Evolutionary conservation across 2,329 filamentous ascomycete species (phyloP), one percentile per base, ranked within the genome.

Genomic region (Neofusicoccum sp.): DNA sequence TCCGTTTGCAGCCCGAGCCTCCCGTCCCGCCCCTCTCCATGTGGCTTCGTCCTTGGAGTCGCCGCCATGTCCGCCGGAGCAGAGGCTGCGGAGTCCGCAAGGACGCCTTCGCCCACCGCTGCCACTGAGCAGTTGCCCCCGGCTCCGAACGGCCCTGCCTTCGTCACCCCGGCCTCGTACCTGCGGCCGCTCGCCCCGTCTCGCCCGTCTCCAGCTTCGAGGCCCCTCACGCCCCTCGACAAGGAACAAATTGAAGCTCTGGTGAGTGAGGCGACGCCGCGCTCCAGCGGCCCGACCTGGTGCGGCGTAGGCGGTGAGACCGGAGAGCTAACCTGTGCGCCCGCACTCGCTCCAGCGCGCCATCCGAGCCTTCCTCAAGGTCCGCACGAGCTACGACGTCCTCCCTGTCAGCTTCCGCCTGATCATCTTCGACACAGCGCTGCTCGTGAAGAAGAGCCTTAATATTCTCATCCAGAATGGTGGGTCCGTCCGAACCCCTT

Each of bases 381-480:
- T 96, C 68, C 89, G 95, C 72, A 98, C 91, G 36, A 97, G 93
- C 75, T 99, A 99, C 81, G 95, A 99, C 79, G 95, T 99, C 67
- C 84, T 99, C 49, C 95, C 95, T 16, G 86, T 99, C 63, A 97
- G 93, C 67, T 99, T 96, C 78, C 90, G 95, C 65, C 86, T 99
- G 60, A 96, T 99, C 71, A 86, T 97, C 65, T 90, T 99, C 74
- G 96, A 99, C 76, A 98, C 92, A 64, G 88, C 93, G 64, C 84
- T 99, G 62, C 86, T 97, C 60, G 96, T 99, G 69, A 96, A 96
- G 80, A 97, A 98, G 83, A 97, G 92, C 75, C 80, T 99, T 70
- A 92, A 91, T 71, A 98, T 98, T 68, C 83, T 99, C 65, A 91
- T 92, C 48, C 93, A 98, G 76, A 98, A 98, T 82, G 91, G 93